phyloP scores from a whole-genome alignment of 352 stramenopile genomes.

The Thraustotheca clavata region DNA sequence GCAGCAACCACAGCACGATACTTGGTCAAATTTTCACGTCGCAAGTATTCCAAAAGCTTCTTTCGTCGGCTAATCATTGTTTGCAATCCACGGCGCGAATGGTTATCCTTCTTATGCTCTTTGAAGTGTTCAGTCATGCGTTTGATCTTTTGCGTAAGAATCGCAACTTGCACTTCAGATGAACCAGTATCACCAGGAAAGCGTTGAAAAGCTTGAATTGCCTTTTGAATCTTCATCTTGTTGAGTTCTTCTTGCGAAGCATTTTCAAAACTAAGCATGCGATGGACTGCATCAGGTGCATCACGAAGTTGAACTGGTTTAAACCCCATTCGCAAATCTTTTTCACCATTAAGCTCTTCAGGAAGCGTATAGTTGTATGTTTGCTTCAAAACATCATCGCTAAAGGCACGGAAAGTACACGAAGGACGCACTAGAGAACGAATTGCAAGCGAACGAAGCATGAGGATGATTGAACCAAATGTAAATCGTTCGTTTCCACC shows the following conservation, averaged over 20 bases:
- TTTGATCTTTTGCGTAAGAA: conserved; percentile 82
- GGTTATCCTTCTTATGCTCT: conserved; percentile 80
- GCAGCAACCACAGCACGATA: conserved; percentile 68
- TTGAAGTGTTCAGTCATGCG: conserved; percentile 65
- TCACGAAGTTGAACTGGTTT: conserved; percentile 4
- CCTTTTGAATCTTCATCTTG: conserved; percentile 64
- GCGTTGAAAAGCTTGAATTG: conserved; percentile 79
- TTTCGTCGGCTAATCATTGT: conserved; percentile 80
- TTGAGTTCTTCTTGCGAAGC: conserved; percentile 78
- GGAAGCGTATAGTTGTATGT: conserved; percentile 10
- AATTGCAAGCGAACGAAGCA: conserved; percentile 6
- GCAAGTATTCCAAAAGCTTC: conserved; percentile 82
- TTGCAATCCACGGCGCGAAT: conserved; percentile 76
- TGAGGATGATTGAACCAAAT: neutral
- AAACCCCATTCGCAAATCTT: conserved; percentile 13
- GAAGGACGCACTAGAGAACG: neutral
- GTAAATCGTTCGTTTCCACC: neutral
- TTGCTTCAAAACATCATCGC: neutral
- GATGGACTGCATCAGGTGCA: conserved; percentile 6
- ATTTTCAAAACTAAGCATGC: conserved; percentile 63
- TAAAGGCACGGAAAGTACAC: neutral
- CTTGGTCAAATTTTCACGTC: conserved; percentile 70
- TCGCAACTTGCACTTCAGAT: conserved; percentile 77
- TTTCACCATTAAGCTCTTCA: neutral
- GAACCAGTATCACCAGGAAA: conserved; percentile 81